Evolutionary conservation across 2,329 filamentous ascomycete species (phyloP), one percentile per base, ranked within the genome.

Genomic region (Neofusicoccum parvum): DNA sequence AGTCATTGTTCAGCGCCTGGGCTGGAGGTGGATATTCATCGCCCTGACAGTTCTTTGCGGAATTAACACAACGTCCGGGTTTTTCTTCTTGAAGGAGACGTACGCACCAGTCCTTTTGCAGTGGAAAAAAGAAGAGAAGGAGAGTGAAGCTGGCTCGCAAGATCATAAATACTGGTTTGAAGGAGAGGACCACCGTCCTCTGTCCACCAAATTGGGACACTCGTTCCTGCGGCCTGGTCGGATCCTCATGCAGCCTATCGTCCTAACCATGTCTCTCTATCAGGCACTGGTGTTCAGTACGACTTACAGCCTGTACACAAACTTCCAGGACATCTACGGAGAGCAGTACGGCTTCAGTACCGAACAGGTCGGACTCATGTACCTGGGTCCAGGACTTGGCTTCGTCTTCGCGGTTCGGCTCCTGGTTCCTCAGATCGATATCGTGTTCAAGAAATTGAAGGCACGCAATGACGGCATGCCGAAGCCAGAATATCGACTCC

Each of bases 21-120:
- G 75, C 9, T 83, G 82, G 81, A 73, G 81, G 36, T 83, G 81
- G 81, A 77, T 81, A 45, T 84, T 83, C 71, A 83, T 81, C 79
- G 73, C 81, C 37, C 71, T 82, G 66, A 77, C 79, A 0, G 79
- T 82, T 32, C 72, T 82, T 0, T 81, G 77, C 70, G 70, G 66
- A 46, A 66, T 79, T 65, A 81, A 80, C 63, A 82, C 79, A 0
- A 67, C 78, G 1, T 75, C 74, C 0, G 80, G 78, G 10, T 82
- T 76, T 68, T 75, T 82, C 59, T 78, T 82, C 65, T 72, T 82
- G 3, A 71, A 73, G n/a, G 80, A 83, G 62, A 80, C 79, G 0
- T 82, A 80, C 60, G 77, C 80, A 0, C 80, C 80, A 0, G 72
- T 78, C 3, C 75, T 83, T 5, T 74, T 82, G 3, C 66, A 43